Evolutionary conservation across 176 grass and related monocot species (phyloP).

Genomic region (Avena eriantha): DNA sequence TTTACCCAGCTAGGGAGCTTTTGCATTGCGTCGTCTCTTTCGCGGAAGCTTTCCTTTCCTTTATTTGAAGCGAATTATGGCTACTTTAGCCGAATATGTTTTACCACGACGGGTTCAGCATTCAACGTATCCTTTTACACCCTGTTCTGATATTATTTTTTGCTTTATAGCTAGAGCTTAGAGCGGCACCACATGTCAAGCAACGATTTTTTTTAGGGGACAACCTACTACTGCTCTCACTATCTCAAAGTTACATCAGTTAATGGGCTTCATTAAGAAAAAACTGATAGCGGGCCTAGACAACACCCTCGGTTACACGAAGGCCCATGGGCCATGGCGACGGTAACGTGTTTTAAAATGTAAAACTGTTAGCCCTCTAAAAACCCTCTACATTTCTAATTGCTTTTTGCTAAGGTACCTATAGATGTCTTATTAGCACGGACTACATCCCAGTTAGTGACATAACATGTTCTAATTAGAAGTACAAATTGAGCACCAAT

Average conservation of each 20-base stretch:
- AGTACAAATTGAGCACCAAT: not conserved
- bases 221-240: not conserved
- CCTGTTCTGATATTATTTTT: not conserved
- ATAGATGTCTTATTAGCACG: not conserved
- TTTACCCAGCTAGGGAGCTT: conserved; percentile 32
- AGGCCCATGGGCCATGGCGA: not conserved
- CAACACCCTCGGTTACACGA: not conserved
- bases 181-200: not conserved
- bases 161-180: not conserved
- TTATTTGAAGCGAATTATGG: conserved; percentile 42
- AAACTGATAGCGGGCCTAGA: not conserved
- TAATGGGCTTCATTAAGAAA: not conserved
- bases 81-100: conserved; percentile 16
- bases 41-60: conserved; percentile 23
- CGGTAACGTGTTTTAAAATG: too few relatives aligned
- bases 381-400: too few relatives aligned
- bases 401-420: too few relatives aligned
- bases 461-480: too few relatives aligned
- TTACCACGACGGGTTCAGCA: not conserved
- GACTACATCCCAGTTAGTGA: not conserved
- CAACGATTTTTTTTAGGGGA: too few relatives aligned
- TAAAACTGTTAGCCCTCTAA: not conserved
- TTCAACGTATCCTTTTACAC: not conserved
- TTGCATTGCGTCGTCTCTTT: conserved; percentile 55
- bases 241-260: not conserved